A percentile compares a stretch with the other conserved stretches of the same genome.
Conservation (phyloP, 345 rosid species). For the Pistacia atlantica region DNA sequence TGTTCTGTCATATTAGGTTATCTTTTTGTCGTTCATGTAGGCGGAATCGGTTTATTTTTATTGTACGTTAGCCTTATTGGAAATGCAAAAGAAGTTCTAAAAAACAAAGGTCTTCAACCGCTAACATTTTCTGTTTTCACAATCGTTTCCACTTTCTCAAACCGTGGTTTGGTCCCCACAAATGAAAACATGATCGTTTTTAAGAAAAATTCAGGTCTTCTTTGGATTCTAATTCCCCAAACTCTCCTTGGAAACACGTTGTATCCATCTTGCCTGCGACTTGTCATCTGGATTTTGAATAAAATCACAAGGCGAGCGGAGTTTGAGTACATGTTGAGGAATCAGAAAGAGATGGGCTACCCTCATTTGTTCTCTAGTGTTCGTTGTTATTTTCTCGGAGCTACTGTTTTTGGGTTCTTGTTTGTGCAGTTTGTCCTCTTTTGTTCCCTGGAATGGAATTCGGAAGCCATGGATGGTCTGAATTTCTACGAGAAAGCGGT, state of each 20-base stretch:
- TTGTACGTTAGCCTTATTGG: slow-evolving; percentile 27
- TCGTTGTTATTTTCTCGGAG: slow-evolving; percentile 5
- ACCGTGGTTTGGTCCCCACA: slow-evolving; percentile 56
- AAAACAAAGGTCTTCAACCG: slow-evolving; percentile 27
- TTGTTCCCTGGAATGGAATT: slow-evolving; percentile 9
- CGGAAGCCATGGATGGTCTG: slow-evolving; percentile 21
- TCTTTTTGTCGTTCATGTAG: slow-evolving; percentile 24
- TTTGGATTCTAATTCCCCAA: slow-evolving; percentile 41
- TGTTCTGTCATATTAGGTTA: slow-evolving; percentile 35
- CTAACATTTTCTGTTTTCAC: slow-evolving; percentile 50
- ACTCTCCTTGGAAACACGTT: slow-evolving; percentile 39
- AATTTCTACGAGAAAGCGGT: slow-evolving; percentile 19
- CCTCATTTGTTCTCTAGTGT: slow-evolving; percentile 19
- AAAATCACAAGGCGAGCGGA: slow-evolving; percentile 16
- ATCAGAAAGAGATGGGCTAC: slow-evolving; percentile 16
- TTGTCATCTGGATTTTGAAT: slow-evolving; percentile 23
- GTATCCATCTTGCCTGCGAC: slow-evolving; percentile 16
- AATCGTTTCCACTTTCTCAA: slow-evolving; percentile 47
- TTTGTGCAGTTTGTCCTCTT: slow-evolving; percentile 26
- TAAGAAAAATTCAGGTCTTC: slow-evolving; percentile 38
- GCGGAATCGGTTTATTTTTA: slow-evolving; percentile 36
- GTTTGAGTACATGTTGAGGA: slow-evolving; percentile 21
- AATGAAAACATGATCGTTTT: slow-evolving; percentile 60
- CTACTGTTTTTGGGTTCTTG: slow-evolving; percentile 28
- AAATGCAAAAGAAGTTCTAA: slow-evolving; percentile 34